Evolutionary conservation across 2,329 filamentous ascomycete genomes (phyloP), one percentile per base, ranked within the genome.

Genomic region (Calcarisporium arbuscula): DNA sequence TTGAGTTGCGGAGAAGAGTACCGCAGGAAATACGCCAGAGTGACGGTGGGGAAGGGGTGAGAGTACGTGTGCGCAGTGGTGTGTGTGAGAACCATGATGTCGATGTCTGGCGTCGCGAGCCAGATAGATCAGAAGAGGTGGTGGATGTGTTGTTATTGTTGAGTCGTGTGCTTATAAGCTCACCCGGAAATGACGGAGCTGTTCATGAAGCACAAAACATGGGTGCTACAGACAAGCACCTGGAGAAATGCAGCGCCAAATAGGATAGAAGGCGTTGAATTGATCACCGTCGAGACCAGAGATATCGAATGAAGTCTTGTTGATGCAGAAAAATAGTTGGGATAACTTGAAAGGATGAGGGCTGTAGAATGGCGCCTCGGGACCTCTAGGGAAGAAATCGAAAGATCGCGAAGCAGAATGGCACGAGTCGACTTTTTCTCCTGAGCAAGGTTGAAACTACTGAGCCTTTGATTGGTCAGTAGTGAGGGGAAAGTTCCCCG

Each of bases 21-120:
- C 46, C 85, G 84, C 32, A 92, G 80, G 64, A 90, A 92, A 72
- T 87, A 92, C 64, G 85, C 85, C 58, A 92, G 80, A 31, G 85
- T 87, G 42, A 92, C 85, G 57, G 85, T 85, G 42, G 84, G 80
- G 65, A 90, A 90, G 31, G 83, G 81, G 61, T 90, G 86, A 45
- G 80, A 72, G 70, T 89, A 88, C 51, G 72, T 76, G 58, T 85
- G 82, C 61, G 74, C 77, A 49, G 76, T 79, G 35, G 73, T 75
- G 58, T 77, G 74, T 6, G 71, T 75, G 61, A 79, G 72, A 44
- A 79, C 74, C 74, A 79, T 79, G 36, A 54, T 70, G 52, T 20
- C 19, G 29, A 36, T 36, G 36, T 36, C 29, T 28, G 32, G 14
- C 14, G 25, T 28, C 34, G 47, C 40, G 43, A 42, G 35, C 39